Evolutionary conservation across 1,284 basidiomycete genomes (phyloP).

Genomic region (Hypsizygus ulmarius): DNA sequence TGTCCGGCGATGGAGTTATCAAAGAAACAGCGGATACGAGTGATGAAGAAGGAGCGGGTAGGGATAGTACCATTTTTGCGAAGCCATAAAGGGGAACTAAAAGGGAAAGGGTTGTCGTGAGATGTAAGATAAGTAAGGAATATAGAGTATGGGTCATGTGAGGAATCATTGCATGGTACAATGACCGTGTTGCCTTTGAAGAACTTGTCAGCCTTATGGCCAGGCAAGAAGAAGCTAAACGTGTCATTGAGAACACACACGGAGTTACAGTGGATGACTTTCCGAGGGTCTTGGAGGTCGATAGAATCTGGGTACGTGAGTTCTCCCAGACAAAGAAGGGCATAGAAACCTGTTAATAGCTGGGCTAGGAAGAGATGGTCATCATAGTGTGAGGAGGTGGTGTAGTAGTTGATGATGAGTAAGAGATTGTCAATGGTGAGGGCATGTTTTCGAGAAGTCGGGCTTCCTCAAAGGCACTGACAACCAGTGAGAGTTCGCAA

Average conservation of each 20-base stretch:
- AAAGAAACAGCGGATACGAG: constrained; percentile 10
- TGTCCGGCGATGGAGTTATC: constrained; percentile 20
- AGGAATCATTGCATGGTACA: constrained; percentile 5
- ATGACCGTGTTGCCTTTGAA: constrained; percentile 31
- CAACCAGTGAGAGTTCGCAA: constrained; percentile 22
- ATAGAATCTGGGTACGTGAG: constrained; percentile 21
- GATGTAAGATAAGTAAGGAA: constrained; percentile 9
- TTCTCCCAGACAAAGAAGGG: constrained; percentile 30
- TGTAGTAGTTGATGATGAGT: not conserved
- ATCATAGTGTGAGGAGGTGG: constrained; percentile 14
- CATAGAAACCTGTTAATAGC: constrained; percentile 22
- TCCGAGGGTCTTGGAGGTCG: constrained; percentile 13
- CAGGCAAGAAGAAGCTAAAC: constrained; percentile 24
- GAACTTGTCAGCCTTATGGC: constrained; percentile 32
- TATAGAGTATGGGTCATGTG: constrained; percentile 8
- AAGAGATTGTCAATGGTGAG: constrained; percentile 16
- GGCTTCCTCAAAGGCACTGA: constrained; percentile 1
- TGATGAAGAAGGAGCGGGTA: constrained; percentile 21
- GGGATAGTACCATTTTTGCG: constrained; percentile 19
- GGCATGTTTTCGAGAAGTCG: constrained; percentile 12
- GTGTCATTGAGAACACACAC: constrained; percentile 1
- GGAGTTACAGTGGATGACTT: constrained; percentile 12
- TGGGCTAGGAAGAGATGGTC: constrained; percentile 25
- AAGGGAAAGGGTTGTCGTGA: constrained; percentile 21
- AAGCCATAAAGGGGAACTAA: constrained; percentile 24